Percentiles rank a stretch among this genome's conserved stretches.
Conservation (phyloP, 306 rosid genomes). For the Glycine tomentella region DNA sequence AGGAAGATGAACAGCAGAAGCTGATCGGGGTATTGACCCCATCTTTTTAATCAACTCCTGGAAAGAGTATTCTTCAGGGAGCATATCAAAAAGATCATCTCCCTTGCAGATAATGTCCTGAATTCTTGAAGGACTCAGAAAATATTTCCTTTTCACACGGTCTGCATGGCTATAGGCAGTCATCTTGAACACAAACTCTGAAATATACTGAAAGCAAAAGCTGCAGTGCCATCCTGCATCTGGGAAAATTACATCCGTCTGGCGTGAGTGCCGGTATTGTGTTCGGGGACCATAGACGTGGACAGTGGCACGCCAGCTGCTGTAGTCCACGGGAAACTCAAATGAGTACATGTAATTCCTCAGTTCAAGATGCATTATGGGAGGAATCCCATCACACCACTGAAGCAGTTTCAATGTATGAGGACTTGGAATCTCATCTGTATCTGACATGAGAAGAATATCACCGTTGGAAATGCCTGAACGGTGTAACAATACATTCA, state of each 20-base stretch:
- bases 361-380: constrained; percentile 82
- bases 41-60: constrained; percentile 78
- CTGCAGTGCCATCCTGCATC: constrained; percentile 99
- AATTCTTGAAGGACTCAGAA: constrained; percentile 72
- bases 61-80: constrained; percentile 90
- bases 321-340: constrained; percentile 87
- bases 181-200: constrained; percentile 91
- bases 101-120: constrained; percentile 80
- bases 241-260: constrained; percentile 60
- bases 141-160: constrained; percentile 68
- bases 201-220: constrained; percentile 77
- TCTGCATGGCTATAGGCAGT: constrained; percentile 94
- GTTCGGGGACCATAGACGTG: constrained; percentile 65
- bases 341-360: constrained; percentile 89
- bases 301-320: constrained; percentile 89
- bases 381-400: constrained; percentile 93
- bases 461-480: constrained; percentile 79
- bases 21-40: constrained; percentile 83
- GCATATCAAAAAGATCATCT: constrained; percentile 81
- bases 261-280: constrained; percentile 75
- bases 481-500: constrained; percentile 65
- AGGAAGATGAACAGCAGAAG: constrained; percentile 93
- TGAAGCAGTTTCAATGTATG: constrained; percentile 79
- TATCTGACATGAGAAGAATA: constrained; percentile 76
- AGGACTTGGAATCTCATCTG: constrained; percentile 92